Percentiles rank a stretch among this genome's conserved stretches.
phyloP scores from a whole-genome alignment of 2,329 filamentous ascomycete genomes.

The Nigrospora osmanthi region DNA sequence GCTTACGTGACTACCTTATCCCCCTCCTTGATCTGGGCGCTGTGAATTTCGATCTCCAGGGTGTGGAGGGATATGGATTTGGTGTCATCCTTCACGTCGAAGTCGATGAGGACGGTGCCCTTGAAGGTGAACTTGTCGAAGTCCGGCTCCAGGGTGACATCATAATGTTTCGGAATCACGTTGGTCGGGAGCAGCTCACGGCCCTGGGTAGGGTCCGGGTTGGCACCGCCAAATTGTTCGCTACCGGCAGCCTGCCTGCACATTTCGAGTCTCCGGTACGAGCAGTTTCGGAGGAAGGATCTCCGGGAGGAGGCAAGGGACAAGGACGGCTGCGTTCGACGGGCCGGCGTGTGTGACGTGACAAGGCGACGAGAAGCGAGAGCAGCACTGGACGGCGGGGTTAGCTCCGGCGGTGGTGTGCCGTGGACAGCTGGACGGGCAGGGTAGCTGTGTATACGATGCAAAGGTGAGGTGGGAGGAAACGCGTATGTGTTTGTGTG shows the following conservation, averaged over 20 bases:
- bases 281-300: conserved; percentile 46
- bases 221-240: conserved; percentile 45
- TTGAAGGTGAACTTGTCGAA: conserved; percentile 83
- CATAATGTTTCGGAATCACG: conserved; percentile 86
- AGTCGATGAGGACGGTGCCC: conserved; percentile 75
- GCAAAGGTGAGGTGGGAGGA: no score
- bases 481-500: no score
- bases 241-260: conserved; percentile 53
- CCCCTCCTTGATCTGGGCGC: conserved; percentile 57
- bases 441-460: no score
- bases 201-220: conserved; percentile 44
- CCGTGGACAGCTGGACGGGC: no score
- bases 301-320: neutral
- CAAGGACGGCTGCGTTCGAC: neutral
- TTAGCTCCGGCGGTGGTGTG: neutral
- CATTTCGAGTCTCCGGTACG: conserved; percentile 66
- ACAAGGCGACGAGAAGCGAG: neutral
- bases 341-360: neutral
- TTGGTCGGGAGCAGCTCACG: conserved; percentile 87
- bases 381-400: neutral
- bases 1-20: conserved; percentile 42
- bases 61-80: conserved; percentile 83
- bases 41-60: conserved; percentile 76
- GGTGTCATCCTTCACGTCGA: conserved; percentile 77
- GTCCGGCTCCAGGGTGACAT: conserved; percentile 85